These are phyloP conservation scores for Plasmodium fragile DNA, from an alignment of 169 alveolate genomes.

Conservation along the genomic window DNA sequence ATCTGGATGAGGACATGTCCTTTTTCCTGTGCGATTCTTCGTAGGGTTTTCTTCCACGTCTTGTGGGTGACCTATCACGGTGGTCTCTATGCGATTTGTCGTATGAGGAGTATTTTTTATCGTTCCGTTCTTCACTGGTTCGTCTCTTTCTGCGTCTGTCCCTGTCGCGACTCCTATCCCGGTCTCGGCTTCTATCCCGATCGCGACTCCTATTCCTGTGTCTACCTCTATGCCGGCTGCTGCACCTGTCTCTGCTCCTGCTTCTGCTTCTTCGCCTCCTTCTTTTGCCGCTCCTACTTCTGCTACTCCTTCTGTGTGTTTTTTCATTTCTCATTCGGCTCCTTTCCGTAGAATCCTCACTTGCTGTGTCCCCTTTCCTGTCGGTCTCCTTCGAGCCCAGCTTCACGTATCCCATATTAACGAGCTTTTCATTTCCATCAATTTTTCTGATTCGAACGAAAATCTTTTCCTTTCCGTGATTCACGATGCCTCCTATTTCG, in stretches of 20 bases:
- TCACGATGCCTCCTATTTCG: slow-evolving; percentile 78
- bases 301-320: slow-evolving; percentile 31
- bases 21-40: slow-evolving; percentile 25
- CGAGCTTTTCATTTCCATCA: slow-evolving; percentile 79
- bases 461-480: slow-evolving; percentile 78
- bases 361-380: slow-evolving; percentile 25
- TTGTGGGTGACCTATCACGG: slow-evolving; percentile 32
- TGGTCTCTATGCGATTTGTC: slow-evolving; percentile 15
- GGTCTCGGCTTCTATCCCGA: background rate
- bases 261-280: slow-evolving; percentile 19
- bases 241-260: background rate
- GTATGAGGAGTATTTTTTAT: slow-evolving; percentile 17
- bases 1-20: slow-evolving; percentile 22
- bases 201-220: background rate
- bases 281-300: slow-evolving; percentile 36
- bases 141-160: slow-evolving; percentile 25
- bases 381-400: slow-evolving; percentile 56
- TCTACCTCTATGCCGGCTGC: background rate
- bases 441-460: slow-evolving; percentile 76
- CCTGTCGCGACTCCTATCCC: slow-evolving; percentile 18
- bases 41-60: background rate
- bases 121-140: slow-evolving; percentile 11
- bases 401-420: slow-evolving; percentile 81
- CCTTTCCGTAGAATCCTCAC: slow-evolving; percentile 29
- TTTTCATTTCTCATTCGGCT: slow-evolving; percentile 3